Evolutionary conservation across 148 eudicot genomes (phyloP).

Genomic region (Oxyria digyna): DNA sequence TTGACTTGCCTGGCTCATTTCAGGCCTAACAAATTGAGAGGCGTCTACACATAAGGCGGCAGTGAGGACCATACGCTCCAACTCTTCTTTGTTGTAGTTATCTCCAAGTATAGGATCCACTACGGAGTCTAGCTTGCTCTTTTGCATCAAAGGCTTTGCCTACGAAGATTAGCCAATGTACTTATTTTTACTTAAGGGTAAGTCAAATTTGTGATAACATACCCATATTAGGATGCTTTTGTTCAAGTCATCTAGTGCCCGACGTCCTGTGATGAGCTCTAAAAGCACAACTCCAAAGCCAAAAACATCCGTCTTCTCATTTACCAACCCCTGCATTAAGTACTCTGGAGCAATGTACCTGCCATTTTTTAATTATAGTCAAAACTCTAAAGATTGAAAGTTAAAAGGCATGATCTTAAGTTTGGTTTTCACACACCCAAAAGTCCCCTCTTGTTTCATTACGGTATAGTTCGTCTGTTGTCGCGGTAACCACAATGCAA

Average conservation of each 20-base stretch:
- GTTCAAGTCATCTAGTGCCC: slow-evolving; percentile 47
- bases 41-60: slow-evolving; percentile 62
- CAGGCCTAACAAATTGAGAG: slow-evolving; percentile 55
- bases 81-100: slow-evolving; percentile 39
- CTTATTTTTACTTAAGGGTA: neutral
- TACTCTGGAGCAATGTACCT: slow-evolving; percentile 96
- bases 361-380: slow-evolving; percentile 10
- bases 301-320: slow-evolving; percentile 82
- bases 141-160: slow-evolving; percentile 76
- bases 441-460: slow-evolving; percentile 80
- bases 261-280: slow-evolving; percentile 73
- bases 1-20: slow-evolving; percentile 70
- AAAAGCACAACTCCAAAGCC: slow-evolving; percentile 77
- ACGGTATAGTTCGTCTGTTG: slow-evolving; percentile 67
- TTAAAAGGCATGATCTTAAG: neutral
- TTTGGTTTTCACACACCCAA: slow-evolving; percentile 41
- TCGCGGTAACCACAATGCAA: slow-evolving; percentile 83
- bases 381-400: neutral
- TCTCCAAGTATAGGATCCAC: slow-evolving; percentile 54
- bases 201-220: neutral
- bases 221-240: slow-evolving; percentile 77
- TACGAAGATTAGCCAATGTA: slow-evolving; percentile 10
- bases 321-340: slow-evolving; percentile 87
- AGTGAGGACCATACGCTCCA: slow-evolving; percentile 51
- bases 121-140: slow-evolving; percentile 34